Conservation (phyloP, 148 eudicot genomes). For the Cornus controversa region DNA sequence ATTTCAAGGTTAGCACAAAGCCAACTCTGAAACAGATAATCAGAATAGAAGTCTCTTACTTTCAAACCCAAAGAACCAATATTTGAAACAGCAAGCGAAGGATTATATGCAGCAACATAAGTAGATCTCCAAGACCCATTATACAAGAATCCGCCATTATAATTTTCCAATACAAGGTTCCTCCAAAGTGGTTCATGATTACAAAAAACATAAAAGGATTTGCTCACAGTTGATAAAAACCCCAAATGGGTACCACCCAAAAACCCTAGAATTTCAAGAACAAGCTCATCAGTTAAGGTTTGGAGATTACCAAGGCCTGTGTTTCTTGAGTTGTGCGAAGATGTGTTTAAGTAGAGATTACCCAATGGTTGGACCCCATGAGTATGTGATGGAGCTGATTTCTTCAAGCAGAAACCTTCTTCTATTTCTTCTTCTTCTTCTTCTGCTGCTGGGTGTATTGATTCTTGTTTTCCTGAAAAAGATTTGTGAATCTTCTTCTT, state of each 20-base stretch:
- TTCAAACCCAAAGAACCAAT: slow-evolving; percentile 37
- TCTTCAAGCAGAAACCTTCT: slow-evolving; percentile 54
- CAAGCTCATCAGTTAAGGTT: slow-evolving; percentile 73
- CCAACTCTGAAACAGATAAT: slow-evolving; percentile 98
- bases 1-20: slow-evolving; percentile 97
- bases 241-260: slow-evolving; percentile 66
- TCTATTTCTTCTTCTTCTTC: slow-evolving; percentile 40
- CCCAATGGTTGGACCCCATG: slow-evolving; percentile 90
- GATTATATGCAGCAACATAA: slow-evolving; percentile 44
- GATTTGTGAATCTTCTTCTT: slow-evolving; percentile 15
- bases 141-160: slow-evolving; percentile 56
- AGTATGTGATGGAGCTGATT: slow-evolving; percentile 43
- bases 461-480: background rate
- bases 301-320: slow-evolving; percentile 73
- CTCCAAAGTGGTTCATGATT: slow-evolving; percentile 92
- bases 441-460: slow-evolving; percentile 6
- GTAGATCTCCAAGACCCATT: slow-evolving; percentile 77
- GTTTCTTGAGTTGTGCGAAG: slow-evolving; percentile 66
- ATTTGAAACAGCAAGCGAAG: slow-evolving; percentile 26
- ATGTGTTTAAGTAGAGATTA: slow-evolving; percentile 61
- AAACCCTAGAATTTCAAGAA: slow-evolving; percentile 77
- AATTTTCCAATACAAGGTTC: slow-evolving; percentile 76
- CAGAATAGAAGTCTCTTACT: slow-evolving; percentile 83
- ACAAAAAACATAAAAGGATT: slow-evolving; percentile 79
- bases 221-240: slow-evolving; percentile 64